These are phyloP conservation scores for Epichloe bromicola DNA, from an alignment of 2,329 filamentous ascomycete species.

Conservation along the genomic window DNA sequence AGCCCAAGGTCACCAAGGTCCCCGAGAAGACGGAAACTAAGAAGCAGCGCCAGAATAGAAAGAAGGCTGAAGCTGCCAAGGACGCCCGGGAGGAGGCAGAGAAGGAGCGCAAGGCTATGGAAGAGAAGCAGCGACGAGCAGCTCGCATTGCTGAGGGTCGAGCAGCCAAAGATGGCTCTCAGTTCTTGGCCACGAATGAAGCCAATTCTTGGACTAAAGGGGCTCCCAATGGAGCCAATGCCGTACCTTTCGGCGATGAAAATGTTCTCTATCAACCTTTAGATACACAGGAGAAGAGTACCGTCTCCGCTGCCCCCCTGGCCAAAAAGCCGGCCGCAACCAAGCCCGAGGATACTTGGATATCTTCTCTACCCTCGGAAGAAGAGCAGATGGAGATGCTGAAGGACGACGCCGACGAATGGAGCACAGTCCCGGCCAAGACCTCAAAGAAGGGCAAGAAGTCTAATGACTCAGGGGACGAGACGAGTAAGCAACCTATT, in stretches of 20 bases:
- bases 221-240: conserved; percentile 19
- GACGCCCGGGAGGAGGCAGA: conserved; percentile 63
- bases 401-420: conserved; percentile 38
- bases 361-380: conserved; percentile 41
- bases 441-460: conserved; percentile 31
- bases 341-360: conserved; percentile 30
- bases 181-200: conserved; percentile 35
- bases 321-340: conserved; percentile 21
- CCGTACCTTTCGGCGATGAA: conserved; percentile 19
- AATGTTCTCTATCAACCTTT: conserved; percentile 33
- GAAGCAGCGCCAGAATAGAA: conserved; percentile 88
- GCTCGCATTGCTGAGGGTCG: conserved; percentile 75
- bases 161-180: conserved; percentile 66
- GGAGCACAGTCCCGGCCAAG: conserved; percentile 46
- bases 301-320: conserved; percentile 10
- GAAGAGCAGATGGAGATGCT: conserved; percentile 50
- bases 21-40: conserved; percentile 67
- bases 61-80: conserved; percentile 76
- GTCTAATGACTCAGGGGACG: conserved; percentile 22
- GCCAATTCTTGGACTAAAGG: conserved; percentile 31
- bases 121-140: conserved; percentile 72
- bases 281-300: conserved; percentile 40
- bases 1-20: conserved; percentile 47
- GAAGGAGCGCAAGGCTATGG: conserved; percentile 57
- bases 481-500: conserved; percentile 17